Percentiles rank a stretch among this genome's conserved stretches.
Conservation (phyloP, 129 eudicot genomes). For the Lactuca saligna region DNA sequence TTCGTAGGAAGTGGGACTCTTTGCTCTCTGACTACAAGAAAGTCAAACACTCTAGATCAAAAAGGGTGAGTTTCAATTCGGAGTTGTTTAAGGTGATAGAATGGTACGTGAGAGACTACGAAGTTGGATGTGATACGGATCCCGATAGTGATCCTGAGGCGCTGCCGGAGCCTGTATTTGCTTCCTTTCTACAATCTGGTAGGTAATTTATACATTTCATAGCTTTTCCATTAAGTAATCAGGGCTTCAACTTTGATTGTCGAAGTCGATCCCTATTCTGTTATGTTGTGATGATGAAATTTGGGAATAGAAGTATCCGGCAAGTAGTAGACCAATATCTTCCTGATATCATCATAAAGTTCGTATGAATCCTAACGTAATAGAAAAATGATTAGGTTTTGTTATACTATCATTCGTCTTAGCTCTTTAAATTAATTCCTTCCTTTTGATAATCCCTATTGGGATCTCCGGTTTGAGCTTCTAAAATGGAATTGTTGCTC, state of each 20-base stretch:
- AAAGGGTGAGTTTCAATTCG: conserved; percentile 30
- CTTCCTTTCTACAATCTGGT: conserved; percentile 23
- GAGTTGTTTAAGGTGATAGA: conserved; percentile 52
- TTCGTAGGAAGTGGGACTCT: conserved; percentile 62
- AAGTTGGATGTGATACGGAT: conserved; percentile 33
- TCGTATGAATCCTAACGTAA: background rate
- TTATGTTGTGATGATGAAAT: too few relatives aligned
- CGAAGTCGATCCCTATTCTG: too few relatives aligned
- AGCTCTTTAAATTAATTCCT: background rate
- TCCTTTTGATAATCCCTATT: background rate
- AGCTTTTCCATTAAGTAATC: background rate
- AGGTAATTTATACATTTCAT: background rate
- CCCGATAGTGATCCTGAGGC: conserved; percentile 25
- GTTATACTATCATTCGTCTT: background rate
- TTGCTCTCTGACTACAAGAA: conserved; percentile 44
- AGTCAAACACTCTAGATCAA: conserved; percentile 31
- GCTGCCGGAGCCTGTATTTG: conserved; percentile 1
- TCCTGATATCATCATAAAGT: background rate
- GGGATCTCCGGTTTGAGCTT: background rate
- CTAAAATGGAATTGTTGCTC: background rate
- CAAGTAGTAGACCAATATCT: background rate
- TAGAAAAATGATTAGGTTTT: background rate
- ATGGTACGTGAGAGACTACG: conserved; percentile 26
- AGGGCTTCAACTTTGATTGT: background rate
- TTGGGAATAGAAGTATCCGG: background rate